A percentile compares a stretch with the other conserved stretches of the same genome.
phyloP scores from a whole-genome alignment of 2,329 filamentous ascomycete genomes.

The Pseudohalonectria lignicola region DNA sequence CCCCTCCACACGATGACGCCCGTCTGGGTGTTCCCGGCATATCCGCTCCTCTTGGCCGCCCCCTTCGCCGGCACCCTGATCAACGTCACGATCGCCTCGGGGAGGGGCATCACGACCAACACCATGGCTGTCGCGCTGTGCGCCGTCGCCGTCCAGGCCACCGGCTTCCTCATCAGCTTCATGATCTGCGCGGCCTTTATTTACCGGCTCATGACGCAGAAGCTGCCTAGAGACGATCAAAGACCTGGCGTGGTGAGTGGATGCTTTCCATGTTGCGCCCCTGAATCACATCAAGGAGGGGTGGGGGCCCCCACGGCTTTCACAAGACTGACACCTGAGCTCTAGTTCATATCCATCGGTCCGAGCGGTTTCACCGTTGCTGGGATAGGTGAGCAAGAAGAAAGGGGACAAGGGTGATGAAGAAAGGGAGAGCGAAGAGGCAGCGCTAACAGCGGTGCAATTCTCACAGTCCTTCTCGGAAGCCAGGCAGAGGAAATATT shows the following conservation, averaged over 20 bases:
- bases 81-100: constrained; percentile 20
- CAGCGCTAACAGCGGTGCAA: not conserved
- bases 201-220: constrained; percentile 81
- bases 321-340: too few species aligned
- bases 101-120: constrained; percentile 21
- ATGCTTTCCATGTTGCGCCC: not conserved
- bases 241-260: constrained; percentile 57
- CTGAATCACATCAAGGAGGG: too few species aligned
- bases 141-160: constrained; percentile 40
- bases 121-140: constrained; percentile 34
- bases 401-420: too few species aligned
- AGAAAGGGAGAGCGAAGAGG: too few species aligned
- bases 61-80: constrained; percentile 57
- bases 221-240: constrained; percentile 63
- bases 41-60: constrained; percentile 67
- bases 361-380: constrained; percentile 51
- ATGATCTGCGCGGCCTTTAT: constrained; percentile 81
- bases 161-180: constrained; percentile 47
- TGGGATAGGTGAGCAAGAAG: constrained; percentile 24
- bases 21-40: constrained; percentile 80
- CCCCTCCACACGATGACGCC: constrained; percentile 78
- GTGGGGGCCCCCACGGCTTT: too few species aligned
- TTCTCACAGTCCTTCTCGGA: constrained; percentile 34
- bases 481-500: constrained; percentile 28
- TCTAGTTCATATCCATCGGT: constrained; percentile 69